Base-by-base conservation (phyloP, 1,284 basidiomycete genomes). In the Waitea zeae region DNA sequence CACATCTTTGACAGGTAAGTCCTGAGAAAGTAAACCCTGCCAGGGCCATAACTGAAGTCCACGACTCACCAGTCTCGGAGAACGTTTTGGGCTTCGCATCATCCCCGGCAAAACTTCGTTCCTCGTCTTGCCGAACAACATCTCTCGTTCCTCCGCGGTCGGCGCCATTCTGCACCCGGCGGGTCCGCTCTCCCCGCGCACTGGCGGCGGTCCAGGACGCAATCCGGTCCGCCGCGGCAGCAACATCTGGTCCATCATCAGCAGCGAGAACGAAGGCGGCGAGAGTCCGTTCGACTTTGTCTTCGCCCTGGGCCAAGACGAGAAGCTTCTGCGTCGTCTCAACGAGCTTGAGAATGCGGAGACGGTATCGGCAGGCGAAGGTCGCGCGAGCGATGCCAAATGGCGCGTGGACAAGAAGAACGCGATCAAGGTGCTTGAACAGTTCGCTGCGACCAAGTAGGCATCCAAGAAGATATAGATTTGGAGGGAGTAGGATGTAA, bases 1-100 rank as follows among this genome's bases (percentile, higher is more conserved):
- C 79, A 89, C 49, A 83, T 90, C 42, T 88, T 82, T 50, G 83
- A 84, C 50, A 71, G n/a, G n/a, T n/a, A n/a, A n/a, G n/a, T n/a
- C n/a, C n/a, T n/a, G n/a, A n/a, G n/a, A 67, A 67, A 67, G 27
- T 33, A 5, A 15, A 22, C 27, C n/a, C 12, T 11, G 22, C 20
- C 24, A 19, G 14, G 17, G 18, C 29, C 7, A 24, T 18, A 24
- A n/a, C 18, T 28, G 9, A 19, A 32, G 34, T 78, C n/a, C n/a
- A n/a, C n/a, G n/a, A n/a, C n/a, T n/a, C n/a, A n/a, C n/a, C n/a
- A n/a, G 76, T 46, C 66, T 84, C 18, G 82, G 82, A 20, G 81
- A 84, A 48, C 70, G 77, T 0, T 84, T 80, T 46, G 76, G 79
- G 2, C 57, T 87, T 11, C 72, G 82, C 28, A 83, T 86, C 46